phyloP scores from a whole-genome alignment of 2,329 filamentous ascomycete species.

The Verticillium tricorpus region DNA sequence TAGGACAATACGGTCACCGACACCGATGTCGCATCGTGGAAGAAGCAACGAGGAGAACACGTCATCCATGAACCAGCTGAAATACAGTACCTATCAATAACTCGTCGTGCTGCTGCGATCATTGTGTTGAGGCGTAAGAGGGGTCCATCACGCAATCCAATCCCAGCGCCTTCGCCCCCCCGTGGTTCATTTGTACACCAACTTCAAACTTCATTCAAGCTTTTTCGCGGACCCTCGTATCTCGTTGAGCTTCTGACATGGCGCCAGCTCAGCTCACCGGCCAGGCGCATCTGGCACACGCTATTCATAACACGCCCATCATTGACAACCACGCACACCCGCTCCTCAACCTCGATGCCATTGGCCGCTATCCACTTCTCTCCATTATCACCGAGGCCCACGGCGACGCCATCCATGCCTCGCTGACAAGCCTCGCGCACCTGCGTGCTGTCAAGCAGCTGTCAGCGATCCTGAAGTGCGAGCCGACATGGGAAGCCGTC shows the following conservation, averaged over 20 bases:
- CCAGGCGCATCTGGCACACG: constrained; percentile 22
- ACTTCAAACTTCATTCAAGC: too few species aligned
- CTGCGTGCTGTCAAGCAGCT: constrained; percentile 67
- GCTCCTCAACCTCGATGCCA: constrained; percentile 49
- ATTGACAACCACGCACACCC: constrained; percentile 73
- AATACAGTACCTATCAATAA: not conserved
- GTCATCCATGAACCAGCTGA: not conserved
- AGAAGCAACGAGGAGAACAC: not conserved
- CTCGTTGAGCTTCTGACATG: not conserved
- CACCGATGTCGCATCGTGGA: not conserved
- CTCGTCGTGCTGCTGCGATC: not conserved
- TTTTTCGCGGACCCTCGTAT: too few species aligned
- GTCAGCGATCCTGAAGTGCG: constrained; percentile 57
- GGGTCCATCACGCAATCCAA: not conserved
- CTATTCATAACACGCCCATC: constrained; percentile 54
- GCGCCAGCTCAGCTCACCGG: constrained; percentile 11
- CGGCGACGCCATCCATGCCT: constrained; percentile 61
- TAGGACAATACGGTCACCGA: not conserved
- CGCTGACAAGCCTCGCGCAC: constrained; percentile 60
- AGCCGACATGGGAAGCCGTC: constrained; percentile 56
- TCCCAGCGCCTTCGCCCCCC: too few species aligned
- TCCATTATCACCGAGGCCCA: constrained; percentile 70
- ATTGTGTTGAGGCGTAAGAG: not conserved
- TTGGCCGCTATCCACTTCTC: constrained; percentile 43
- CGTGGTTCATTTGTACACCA: not conserved